Evolutionary conservation across 768 basidiomycete genomes (phyloP), one percentile per base, ranked within the genome.

Genomic region (Pleurotus tuber-regium): DNA sequence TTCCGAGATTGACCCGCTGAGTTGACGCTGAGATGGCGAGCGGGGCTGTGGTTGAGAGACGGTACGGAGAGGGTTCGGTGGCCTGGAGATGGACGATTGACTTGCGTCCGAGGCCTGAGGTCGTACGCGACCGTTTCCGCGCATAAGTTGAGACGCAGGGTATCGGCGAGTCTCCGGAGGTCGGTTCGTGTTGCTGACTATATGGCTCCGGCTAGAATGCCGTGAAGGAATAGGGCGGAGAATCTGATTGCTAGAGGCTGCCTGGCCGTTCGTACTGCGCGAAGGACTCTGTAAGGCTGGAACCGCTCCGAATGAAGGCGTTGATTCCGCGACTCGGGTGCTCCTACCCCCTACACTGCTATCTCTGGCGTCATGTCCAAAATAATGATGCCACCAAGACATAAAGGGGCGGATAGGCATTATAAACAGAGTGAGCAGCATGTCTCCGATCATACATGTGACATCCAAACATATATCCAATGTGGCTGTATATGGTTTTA

Each of bases 401-500:
- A 64, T 41, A 14, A 54, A 66, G 30, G 70, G 38, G 26, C 64
- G 67, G 35, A 76, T 54, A 2, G 79, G 79, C 50, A 72, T 67
- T 28, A 66, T 61, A 8, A 71, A 62, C 4, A 77, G 50, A 10
- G 72, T 66, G 52, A 79, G 71, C 16, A 83, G 42, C 43, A 89
- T 71, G 63, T 92, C 89, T 18, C 86, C 84, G 39, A 84, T 58
- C 65, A 84, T 80, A 44, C 80, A 75, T 30, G 74, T 66, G 21
- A 87, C 54, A 49, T 89, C 86, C 24, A 91, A 71, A 10, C 77
- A 51, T 12, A 80, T 71, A 61, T 93, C 91, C 29, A 92, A 67
- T 1, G 84, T 77, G 4, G 71, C 58, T 11, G 79, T 76, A 59
- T 93, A 89, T 4, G 91, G 91, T 61, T 84, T 87, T 59, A 92